A percentile compares a stretch with the other conserved stretches of the same genome.
Evolutionary conservation across 306 rosid genomes (phyloP).

Genomic region (Phaseolus lunatus): DNA sequence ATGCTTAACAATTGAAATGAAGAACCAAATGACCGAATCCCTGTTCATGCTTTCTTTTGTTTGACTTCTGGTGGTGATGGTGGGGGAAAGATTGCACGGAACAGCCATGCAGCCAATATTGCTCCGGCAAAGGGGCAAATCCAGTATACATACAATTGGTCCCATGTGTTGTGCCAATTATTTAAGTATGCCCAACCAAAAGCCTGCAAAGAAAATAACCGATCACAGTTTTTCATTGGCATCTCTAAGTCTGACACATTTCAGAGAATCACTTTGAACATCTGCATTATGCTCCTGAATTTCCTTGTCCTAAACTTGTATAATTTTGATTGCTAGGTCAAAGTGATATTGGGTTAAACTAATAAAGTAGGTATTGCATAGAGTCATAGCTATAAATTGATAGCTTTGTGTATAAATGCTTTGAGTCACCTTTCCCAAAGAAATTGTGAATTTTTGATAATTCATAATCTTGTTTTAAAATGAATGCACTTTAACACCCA

Average conservation of each 20-base stretch:
- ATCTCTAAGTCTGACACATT: background rate
- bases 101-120: slow-evolving; percentile 76
- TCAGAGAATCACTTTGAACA: too few relatives aligned
- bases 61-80: slow-evolving; percentile 46
- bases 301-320: too few relatives aligned
- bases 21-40: slow-evolving; percentile 12
- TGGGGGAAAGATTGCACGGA: slow-evolving; percentile 68
- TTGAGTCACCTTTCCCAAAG: too few relatives aligned
- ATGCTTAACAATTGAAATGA: slow-evolving; percentile 10
- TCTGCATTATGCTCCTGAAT: too few relatives aligned
- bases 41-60: slow-evolving; percentile 67
- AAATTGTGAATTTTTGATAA: too few relatives aligned
- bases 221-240: slow-evolving; percentile 4
- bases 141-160: slow-evolving; percentile 88
- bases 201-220: slow-evolving; percentile 59
- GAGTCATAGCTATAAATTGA: too few relatives aligned
- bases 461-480: too few relatives aligned
- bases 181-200: slow-evolving; percentile 90
- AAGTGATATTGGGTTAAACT: too few relatives aligned
- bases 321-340: too few relatives aligned
- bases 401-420: too few relatives aligned
- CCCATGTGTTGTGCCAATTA: slow-evolving; percentile 84
- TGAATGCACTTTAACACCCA: too few relatives aligned
- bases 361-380: too few relatives aligned
- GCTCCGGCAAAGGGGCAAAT: slow-evolving; percentile 81